Conservation (phyloP, 148 eudicot species). For the Rhododendron williamsianum region DNA sequence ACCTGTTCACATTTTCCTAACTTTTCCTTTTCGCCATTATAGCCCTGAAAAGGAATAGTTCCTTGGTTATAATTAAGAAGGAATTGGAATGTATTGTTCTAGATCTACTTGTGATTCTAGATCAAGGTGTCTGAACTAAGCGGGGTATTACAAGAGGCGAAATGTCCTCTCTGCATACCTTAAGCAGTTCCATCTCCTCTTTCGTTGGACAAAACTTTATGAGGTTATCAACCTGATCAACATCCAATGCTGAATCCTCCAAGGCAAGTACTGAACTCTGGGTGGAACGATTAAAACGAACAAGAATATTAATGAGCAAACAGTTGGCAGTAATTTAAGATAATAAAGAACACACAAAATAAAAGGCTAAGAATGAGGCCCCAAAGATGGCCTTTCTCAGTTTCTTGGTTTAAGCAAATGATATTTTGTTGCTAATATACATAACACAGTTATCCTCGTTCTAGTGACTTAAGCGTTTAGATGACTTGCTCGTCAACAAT, state of each 20-base stretch:
- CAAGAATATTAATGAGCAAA: not conserved
- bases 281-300: not conserved
- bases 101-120: not conserved
- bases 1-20: constrained; percentile 97
- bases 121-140: not conserved
- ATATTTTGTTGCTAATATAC: not conserved
- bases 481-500: not conserved
- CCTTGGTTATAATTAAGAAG: not conserved
- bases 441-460: not conserved
- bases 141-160: not conserved
- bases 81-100: not conserved
- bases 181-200: constrained; percentile 90
- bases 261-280: constrained; percentile 78
- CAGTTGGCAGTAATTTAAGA: too few relatives aligned
- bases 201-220: constrained; percentile 94
- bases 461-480: not conserved
- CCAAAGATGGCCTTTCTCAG: not conserved
- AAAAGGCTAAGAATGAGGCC: not conserved
- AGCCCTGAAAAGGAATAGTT: constrained; percentile 47
- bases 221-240: constrained; percentile 90
- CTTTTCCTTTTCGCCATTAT: constrained; percentile 72
- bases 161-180: constrained; percentile 34
- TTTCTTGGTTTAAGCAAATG: not conserved
- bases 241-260: constrained; percentile 75
- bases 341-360: not conserved